Base-by-base conservation (phyloP, 768 basidiomycete species). In the Boletus pseudo-olivaceus region DNA sequence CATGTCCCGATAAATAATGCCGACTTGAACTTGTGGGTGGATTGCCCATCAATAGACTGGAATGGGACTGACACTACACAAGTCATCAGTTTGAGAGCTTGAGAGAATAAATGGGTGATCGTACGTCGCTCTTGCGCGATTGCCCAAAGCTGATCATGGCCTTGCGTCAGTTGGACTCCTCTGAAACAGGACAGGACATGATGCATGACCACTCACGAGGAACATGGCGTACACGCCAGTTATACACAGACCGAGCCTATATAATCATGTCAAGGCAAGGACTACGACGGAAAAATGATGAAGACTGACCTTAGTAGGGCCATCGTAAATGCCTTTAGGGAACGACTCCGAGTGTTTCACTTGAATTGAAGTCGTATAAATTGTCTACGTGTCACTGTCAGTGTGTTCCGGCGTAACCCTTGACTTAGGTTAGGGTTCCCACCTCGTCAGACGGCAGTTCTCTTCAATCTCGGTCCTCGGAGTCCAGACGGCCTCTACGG, bases 211-310 rank as follows among this genome's bases (percentile, higher is more conserved):
- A 68, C 86, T 71, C 63, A 89, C 89, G 61, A 98, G 76, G 69
- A 97, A 98, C 80, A 93, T 93, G 23, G 88, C 82, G 67, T 98
- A 98, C 42, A 98, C 94, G 50, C 95, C 95, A 9, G 79, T 72
- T 12, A 93, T 80, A 69, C 95, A 98, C 58, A 88, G 61, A 27
- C 76, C 78, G 44, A 98, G 80, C 63, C 88, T 88, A 51, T 2
- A 32, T 3, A 20, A 40, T 7, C 4, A 20, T 43, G 30, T 56
- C 40, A 54, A 48, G 30, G 10, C 2, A 34, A 37, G 4, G 1
- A 20, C 7, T 23, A 29, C 1, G 14, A 34, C 34, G 23, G 9
- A 55, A 41, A 49, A 7, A 19, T 2, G 7, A 29, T 26, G 26
- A 37, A 27, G 8, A 43, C 59, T 15, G 20, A 61, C 71, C 69